Conservation (phyloP, 2,329 filamentous ascomycete genomes). For the Aspergillus persii region DNA sequence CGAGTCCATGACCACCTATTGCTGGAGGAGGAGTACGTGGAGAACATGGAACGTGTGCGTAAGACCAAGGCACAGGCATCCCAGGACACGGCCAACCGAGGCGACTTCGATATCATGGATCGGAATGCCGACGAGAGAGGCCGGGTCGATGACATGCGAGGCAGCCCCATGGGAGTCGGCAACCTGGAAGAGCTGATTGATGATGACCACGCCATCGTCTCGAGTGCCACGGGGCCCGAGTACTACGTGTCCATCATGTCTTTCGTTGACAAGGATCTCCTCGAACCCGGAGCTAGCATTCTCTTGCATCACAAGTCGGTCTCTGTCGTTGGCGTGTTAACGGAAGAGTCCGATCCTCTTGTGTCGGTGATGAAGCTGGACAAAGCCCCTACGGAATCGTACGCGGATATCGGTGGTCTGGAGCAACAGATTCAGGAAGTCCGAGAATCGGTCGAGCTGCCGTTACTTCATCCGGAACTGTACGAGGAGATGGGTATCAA, state of each 20-base stretch:
- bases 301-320: slow-evolving; percentile 96
- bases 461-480: slow-evolving; percentile 89
- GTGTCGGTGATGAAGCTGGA: slow-evolving; percentile 99
- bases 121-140: slow-evolving; percentile 91
- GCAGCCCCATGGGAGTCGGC: slow-evolving; percentile 96
- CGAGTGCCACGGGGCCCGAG: slow-evolving; percentile 92
- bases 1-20: slow-evolving; percentile 96
- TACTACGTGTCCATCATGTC: slow-evolving; percentile 99
- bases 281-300: slow-evolving; percentile 94
- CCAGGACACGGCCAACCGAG: slow-evolving; percentile 53
- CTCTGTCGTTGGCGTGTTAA: slow-evolving; percentile 94
- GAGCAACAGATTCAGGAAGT: slow-evolving; percentile 97
- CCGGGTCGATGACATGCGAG: slow-evolving; percentile 96
- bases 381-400: slow-evolving; percentile 96
- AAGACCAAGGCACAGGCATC: slow-evolving; percentile 76
- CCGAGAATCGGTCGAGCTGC: slow-evolving; percentile 92
- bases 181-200: slow-evolving; percentile 98
- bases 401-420: slow-evolving; percentile 95
- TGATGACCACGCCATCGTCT: slow-evolving; percentile 98
- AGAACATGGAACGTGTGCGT: slow-evolving; percentile 94
- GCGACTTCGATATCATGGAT: slow-evolving; percentile 75
- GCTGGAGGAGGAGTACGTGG: slow-evolving; percentile 96
- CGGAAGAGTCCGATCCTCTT: slow-evolving; percentile 90
- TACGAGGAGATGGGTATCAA: slow-evolving; percentile 99
- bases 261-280: slow-evolving; percentile 96